These are phyloP conservation scores for Trichocladium uniseriatum DNA, from an alignment of 495 filamentous ascomycete genomes.

Conservation along the genomic window DNA sequence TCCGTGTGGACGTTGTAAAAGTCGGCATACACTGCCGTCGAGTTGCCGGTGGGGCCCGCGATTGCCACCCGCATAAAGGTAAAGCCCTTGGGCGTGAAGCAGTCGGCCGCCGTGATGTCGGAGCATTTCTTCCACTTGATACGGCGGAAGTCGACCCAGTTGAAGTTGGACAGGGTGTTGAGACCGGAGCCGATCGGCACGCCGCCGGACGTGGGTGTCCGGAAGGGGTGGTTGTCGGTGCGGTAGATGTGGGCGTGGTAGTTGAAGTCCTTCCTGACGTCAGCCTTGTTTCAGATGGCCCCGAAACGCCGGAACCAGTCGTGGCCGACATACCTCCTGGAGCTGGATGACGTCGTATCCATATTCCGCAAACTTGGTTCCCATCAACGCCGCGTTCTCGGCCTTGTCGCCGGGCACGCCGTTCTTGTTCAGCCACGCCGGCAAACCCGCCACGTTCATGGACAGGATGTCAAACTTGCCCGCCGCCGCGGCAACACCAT, in stretches of 20 bases:
- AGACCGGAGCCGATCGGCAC: constrained; percentile 52
- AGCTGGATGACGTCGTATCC: constrained; percentile 51
- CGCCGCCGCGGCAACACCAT: constrained; percentile 1
- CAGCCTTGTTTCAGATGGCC: not conserved
- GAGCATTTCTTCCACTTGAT: constrained; percentile 50
- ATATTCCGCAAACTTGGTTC: constrained; percentile 40
- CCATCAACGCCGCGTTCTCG: constrained; percentile 41
- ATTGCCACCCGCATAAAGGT: constrained; percentile 46
- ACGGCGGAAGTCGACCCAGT: constrained; percentile 47
- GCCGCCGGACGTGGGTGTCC: constrained; percentile 51
- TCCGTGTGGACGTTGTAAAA: constrained; percentile 56
- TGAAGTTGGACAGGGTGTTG: constrained; percentile 49
- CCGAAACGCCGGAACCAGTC: too few relatives aligned
- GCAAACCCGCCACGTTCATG: constrained; percentile 55
- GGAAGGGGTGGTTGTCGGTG: constrained; percentile 46
- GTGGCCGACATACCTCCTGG: constrained; percentile 45
- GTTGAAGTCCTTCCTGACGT: constrained; percentile 45
- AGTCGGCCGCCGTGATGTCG: constrained; percentile 44
- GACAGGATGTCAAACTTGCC: constrained; percentile 42
- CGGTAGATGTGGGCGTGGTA: constrained; percentile 52
- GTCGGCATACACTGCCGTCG: constrained; percentile 40
- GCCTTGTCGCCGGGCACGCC: constrained; percentile 45
- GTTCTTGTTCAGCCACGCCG: constrained; percentile 43
- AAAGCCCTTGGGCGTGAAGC: constrained; percentile 57
- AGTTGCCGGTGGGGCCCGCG: constrained; percentile 6